Evolutionary conservation across 352 stramenopile genomes (phyloP).

Genomic region (Thalassiosira ordinaria): DNA sequence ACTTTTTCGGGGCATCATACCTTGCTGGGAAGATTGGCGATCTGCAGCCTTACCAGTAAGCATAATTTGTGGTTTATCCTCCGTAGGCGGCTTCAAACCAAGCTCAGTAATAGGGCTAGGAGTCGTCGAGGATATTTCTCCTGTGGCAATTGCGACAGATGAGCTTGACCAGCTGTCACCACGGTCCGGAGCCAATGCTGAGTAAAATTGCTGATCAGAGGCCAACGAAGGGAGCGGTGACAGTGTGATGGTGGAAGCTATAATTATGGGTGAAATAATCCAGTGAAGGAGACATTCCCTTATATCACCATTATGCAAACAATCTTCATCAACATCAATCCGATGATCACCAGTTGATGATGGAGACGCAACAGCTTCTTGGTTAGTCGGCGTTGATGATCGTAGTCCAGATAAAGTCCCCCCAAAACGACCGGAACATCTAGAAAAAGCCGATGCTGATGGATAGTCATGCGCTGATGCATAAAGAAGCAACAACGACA

Average conservation of each 20-base stretch:
- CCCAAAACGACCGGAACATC: too few relatives aligned
- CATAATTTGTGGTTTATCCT: conserved; percentile 46
- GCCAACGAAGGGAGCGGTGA: not conserved
- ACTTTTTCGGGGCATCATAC: conserved; percentile 1
- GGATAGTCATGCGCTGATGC: too few relatives aligned
- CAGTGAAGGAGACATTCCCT: too few relatives aligned
- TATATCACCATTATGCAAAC: too few relatives aligned
- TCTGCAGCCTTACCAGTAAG: conserved; percentile 9
- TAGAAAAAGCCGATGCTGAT: too few relatives aligned
- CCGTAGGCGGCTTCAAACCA: conserved; percentile 35
- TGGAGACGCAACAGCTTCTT: too few relatives aligned
- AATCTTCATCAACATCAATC: too few relatives aligned
- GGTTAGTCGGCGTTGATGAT: too few relatives aligned
- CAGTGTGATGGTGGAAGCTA: not conserved
- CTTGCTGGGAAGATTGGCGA: conserved; percentile 5
- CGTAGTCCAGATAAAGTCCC: too few relatives aligned
- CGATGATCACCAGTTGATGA: too few relatives aligned
- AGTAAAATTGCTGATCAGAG: conserved; percentile 15
- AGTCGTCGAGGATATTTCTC: not conserved
- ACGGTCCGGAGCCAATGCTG: not conserved
- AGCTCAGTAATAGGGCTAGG: conserved; percentile 15
- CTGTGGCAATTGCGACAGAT: not conserved
- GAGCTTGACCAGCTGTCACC: not conserved
- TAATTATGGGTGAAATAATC: too few relatives aligned
- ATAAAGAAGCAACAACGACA: too few relatives aligned